Base-by-base conservation (phyloP, 2,329 filamentous ascomycete genomes). In the Cladosporium halotolerans region DNA sequence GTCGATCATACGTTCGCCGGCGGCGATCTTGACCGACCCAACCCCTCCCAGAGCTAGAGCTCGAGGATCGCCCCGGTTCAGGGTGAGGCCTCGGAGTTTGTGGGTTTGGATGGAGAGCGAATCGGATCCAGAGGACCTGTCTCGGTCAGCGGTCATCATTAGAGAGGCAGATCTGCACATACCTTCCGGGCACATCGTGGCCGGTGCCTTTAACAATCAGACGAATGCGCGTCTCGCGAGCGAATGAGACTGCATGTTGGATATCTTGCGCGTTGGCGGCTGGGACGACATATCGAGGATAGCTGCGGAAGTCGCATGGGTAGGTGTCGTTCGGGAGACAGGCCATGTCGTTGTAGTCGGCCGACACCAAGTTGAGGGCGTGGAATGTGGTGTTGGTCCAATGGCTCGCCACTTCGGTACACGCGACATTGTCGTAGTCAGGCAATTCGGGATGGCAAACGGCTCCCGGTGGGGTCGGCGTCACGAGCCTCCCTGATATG, bases 1-100 rank as follows among this genome's bases (percentile, higher is more conserved):
- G 6, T 79, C 73, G 23, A 63, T 69, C 59, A 79, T 78, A 49
- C 75, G 69, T 0, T 82, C 72, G 38, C 81, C 81, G 4, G 80
- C 76, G 2, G 75, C 78, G 23, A 83, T 60, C 18, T 73, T 79
- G 10, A 81, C 66, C 18, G 48, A 55, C 23, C 39, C 54, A 9
- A 52, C 19, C 2, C 33, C 54, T 18, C 48, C 55, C 9, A 49
- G 34, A 3, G 39, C 45, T 28, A 36, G 32, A 9, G 55, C 55
- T 31, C 49, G 31, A 32, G 53, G 45, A 34, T 58, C 56, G 11
- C n/a, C 14, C 11, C 39, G 45, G 8, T 51, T 48, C 23, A 55
- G 11, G 13, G 16, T 31, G 9, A 46, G 42, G 13, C 50, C 50
- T 32, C 50, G 42, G 18, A 52, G 43, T 9, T 23, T 44, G 45